Conservation (phyloP, 306 rosid genomes). For the Prunus fruticosa region DNA sequence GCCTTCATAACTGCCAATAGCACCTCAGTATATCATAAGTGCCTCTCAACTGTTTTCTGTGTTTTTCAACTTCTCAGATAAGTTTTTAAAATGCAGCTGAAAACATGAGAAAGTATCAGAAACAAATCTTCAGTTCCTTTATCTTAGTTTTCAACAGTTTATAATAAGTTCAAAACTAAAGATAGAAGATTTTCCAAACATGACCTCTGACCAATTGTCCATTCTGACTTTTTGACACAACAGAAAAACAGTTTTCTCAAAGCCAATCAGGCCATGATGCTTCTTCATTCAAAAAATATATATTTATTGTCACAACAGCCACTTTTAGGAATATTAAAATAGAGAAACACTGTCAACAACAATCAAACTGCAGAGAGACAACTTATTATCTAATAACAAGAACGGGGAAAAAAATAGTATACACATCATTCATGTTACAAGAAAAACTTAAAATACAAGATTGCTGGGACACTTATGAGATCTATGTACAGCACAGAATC, state of each 20-base stretch:
- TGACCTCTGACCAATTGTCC: no score
- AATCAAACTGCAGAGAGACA: constrained; percentile 35
- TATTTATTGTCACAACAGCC: constrained; percentile 39
- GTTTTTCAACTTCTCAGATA: not conserved
- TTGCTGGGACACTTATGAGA: constrained; percentile 48
- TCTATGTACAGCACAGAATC: constrained; percentile 76
- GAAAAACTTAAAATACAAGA: constrained; percentile 57
- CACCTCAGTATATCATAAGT: not conserved
- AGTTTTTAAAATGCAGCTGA: not conserved
- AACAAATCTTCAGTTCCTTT: not conserved
- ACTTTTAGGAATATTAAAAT: constrained; percentile 39
- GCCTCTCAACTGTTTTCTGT: not conserved
- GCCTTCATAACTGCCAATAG: not conserved
- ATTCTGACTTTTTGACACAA: no score
- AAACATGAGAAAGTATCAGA: not conserved
- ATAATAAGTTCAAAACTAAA: not conserved
- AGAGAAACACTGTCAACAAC: constrained; percentile 35
- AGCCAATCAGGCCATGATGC: constrained; percentile 14
- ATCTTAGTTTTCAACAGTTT: not conserved
- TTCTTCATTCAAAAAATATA: constrained; percentile 30
- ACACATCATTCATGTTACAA: constrained; percentile 52
- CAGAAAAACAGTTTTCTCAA: not conserved
- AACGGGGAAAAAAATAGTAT: constrained; percentile 29
- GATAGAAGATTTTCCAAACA: not conserved
- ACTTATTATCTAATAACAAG: constrained; percentile 36